Conservation (phyloP, 1,284 basidiomycete species). For the Sanghuangporus weigelae region DNA sequence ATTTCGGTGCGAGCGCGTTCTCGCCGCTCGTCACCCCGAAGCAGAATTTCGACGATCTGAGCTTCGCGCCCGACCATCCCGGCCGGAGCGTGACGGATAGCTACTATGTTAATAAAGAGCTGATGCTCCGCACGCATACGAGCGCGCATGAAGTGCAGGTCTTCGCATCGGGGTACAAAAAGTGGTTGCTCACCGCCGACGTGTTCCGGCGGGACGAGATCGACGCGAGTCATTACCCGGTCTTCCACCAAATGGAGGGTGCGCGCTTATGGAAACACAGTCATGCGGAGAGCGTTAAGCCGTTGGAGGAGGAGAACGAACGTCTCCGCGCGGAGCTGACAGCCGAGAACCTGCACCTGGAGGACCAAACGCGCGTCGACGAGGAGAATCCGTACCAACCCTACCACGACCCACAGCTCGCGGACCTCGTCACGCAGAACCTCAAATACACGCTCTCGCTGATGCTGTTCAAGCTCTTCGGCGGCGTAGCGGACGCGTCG, state of each 20-base stretch:
- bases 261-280: conserved; percentile 74
- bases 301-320: conserved; percentile 42
- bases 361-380: conserved; percentile 77
- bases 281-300: conserved; percentile 34
- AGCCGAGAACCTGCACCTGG: conserved; percentile 73
- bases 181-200: conserved; percentile 95
- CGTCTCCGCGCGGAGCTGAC: conserved; percentile 58
- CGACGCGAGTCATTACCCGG: conserved; percentile 93
- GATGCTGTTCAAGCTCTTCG: conserved; percentile 83
- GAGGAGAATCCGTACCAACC: conserved; percentile 78
- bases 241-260: conserved; percentile 99
- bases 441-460: conserved; percentile 91
- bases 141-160: conserved; percentile 96
- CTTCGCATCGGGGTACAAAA: conserved; percentile 70
- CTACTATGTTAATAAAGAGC: conserved; percentile 89
- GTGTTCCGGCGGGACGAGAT: conserved; percentile 99
- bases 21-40: conserved; percentile 81
- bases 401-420: conserved; percentile 66
- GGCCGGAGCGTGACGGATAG: conserved; percentile 88
- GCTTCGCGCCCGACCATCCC: conserved; percentile 91
- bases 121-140: conserved; percentile 96
- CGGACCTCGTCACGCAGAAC: conserved; percentile 75
- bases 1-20: conserved; percentile 36
- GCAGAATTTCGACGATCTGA: conserved; percentile 97
- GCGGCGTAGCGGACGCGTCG: conserved; percentile 42